phyloP scores from a whole-genome alignment of 495 filamentous ascomycete species.

The Podospora australis region DNA sequence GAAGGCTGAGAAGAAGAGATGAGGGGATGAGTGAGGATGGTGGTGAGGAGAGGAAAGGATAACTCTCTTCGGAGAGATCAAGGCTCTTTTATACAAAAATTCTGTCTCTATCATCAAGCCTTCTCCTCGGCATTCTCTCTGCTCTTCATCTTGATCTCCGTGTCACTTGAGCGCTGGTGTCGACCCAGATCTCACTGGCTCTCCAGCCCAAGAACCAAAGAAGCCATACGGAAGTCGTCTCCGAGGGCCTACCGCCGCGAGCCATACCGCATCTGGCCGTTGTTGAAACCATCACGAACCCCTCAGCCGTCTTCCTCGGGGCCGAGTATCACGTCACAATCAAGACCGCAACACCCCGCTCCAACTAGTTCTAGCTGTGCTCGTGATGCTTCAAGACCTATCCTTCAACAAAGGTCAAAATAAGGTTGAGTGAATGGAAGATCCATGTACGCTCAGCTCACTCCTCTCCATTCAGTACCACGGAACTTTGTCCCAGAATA shows the following conservation, averaged over 20 bases:
- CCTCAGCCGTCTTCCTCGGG: neutral
- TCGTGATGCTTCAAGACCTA: neutral
- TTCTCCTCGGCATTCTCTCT: neutral
- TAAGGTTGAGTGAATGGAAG: conserved; percentile 5
- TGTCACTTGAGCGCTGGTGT: neutral
- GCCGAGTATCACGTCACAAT: conserved; percentile 5
- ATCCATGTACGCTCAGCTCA: neutral
- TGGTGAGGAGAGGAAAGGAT: neutral
- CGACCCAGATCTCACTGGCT: too few species aligned
- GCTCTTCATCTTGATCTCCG: too few species aligned
- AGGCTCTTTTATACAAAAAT: neutral
- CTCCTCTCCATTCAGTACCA: neutral
- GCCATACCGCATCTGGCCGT: neutral
- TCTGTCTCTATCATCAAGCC: neutral
- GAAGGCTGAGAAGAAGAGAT: neutral
- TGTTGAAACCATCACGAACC: neutral
- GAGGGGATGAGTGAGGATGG: neutral
- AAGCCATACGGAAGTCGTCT: neutral
- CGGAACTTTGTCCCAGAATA: conserved; percentile 3
- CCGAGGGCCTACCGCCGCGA: neutral
- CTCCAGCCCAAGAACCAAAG: neutral
- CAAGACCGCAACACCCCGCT: conserved; percentile 9
- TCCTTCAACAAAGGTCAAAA: neutral
- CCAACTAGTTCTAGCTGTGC: neutral
- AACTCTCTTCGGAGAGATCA: conserved; percentile 1